phyloP scores from a whole-genome alignment of 192 early-diverging fungal species.

The Haplosporangium gracile region DNA sequence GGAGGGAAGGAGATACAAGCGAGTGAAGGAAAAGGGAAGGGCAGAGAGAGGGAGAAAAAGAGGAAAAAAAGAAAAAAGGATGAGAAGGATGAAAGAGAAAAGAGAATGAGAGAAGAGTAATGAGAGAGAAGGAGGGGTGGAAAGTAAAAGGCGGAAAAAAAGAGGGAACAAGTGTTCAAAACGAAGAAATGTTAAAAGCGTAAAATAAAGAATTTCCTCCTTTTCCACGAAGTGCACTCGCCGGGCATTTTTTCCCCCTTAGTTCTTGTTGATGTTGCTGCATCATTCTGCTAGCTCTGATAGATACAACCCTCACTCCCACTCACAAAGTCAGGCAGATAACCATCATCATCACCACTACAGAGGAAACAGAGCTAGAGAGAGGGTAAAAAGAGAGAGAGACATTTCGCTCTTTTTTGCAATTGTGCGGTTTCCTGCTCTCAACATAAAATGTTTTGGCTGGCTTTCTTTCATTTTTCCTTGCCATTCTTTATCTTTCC shows the following conservation, averaged over 20 bases:
- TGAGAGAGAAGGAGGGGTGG: not conserved
- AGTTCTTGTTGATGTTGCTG: too few species aligned
- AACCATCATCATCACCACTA: not conserved
- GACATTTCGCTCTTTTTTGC: slow-evolving; percentile 3
- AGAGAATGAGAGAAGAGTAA: not conserved
- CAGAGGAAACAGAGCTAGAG: not conserved
- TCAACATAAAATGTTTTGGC: not conserved
- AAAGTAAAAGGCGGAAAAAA: not conserved
- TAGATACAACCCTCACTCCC: too few species aligned
- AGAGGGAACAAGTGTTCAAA: not conserved
- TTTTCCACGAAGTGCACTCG: too few species aligned
- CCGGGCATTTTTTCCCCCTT: too few species aligned
- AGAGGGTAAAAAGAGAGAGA: not conserved
- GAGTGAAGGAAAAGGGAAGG: not conserved
- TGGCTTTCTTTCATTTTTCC: not conserved
- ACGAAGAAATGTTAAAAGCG: not conserved
- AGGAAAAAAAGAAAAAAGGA: not conserved
- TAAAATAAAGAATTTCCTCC: too few species aligned
- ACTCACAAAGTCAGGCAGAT: not conserved
- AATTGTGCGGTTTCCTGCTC: not conserved
- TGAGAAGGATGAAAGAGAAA: not conserved
- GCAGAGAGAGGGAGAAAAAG: not conserved
- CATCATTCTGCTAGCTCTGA: too few species aligned
- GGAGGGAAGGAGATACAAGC: not conserved
- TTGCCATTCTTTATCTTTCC: not conserved